Base-by-base conservation (phyloP, 1,139 yeast genomes). In the Cylindricascospora bacillispora region DNA sequence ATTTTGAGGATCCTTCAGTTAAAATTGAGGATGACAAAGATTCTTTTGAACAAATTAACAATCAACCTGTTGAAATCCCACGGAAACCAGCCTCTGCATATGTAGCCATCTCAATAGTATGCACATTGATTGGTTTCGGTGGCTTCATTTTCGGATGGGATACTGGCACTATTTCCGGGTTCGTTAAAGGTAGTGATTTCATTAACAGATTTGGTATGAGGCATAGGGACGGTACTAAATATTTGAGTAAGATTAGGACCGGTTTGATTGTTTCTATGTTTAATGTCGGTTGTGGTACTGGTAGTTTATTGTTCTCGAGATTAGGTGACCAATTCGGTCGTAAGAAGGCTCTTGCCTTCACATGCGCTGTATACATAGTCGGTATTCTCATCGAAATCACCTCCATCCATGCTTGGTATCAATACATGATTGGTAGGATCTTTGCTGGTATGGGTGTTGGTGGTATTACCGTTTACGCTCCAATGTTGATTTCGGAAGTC, bases 81-180 rank as follows among this genome's bases (percentile, higher is more conserved):
- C 62, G 62, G 47, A 63, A 57, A 42, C 65, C 67, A 27, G 64
- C 67, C 5, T 63, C 68, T 34, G 60, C 68, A 38, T 48, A 60
- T 36, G 53, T 29, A 22, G 25, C 32, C 3, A 36, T 35, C 11
- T 29, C 30, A 31, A 21, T 28, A 10, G 32, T 35, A 14, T 59
- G 64, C 54, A 56, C 43, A 53, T 59, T 47, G 61, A 70, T 61
- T 32, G 76, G 78, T 37, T 69, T 71, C 40, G 79, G 76, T 55
- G 80, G 80, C 49, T 62, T 71, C 44, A 70, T 73, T 37, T 75
- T 64, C 45, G 82, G 82, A 40, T 74, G 73, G 66, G 82, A 74
- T 56, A 74, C 82, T 14, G 82, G 82, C 57, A 72, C 81, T 44
- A 74, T 75, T 49, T 68, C 77, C 17, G 89, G 89, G 47, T 72